Percentiles rank a stretch among this genome's conserved stretches.
These are phyloP conservation scores for Hymenoscyphus fructigenus DNA, from an alignment of 2,329 filamentous ascomycete species.

Conservation along the genomic window DNA sequence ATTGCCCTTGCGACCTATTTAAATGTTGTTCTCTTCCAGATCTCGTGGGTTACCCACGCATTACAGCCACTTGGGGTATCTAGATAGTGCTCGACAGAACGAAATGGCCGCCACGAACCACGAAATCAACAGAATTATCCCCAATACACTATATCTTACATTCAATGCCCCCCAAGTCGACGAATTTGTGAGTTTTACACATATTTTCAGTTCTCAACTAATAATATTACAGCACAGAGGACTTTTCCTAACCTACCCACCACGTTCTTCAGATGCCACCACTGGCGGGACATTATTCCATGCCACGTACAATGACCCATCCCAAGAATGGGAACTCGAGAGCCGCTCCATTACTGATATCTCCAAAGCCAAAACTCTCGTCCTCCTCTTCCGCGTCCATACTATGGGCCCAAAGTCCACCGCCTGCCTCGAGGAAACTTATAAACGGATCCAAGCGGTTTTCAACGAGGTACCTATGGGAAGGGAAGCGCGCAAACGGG, in stretches of 20 bases:
- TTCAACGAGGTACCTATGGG: constrained; percentile 26
- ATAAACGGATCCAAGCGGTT: constrained; percentile 16
- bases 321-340: constrained; percentile 20
- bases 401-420: constrained; percentile 14
- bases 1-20: neutral
- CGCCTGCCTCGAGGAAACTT: constrained; percentile 11
- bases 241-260: constrained; percentile 28
- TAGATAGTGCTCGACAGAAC: neutral
- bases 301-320: constrained; percentile 19
- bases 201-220: constrained; percentile 6
- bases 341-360: constrained; percentile 22
- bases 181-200: constrained; percentile 24
- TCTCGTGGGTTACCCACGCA: neutral
- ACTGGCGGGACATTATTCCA: constrained; percentile 28
- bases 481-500: constrained; percentile 15
- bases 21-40: constrained; percentile 10
- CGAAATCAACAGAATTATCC: constrained; percentile 22
- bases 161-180: constrained; percentile 31
- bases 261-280: constrained; percentile 11
- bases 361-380: constrained; percentile 23
- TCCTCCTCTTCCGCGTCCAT: constrained; percentile 24
- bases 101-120: constrained; percentile 3
- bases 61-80: constrained; percentile 1
- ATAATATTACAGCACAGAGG: constrained; percentile 26
- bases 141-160: constrained; percentile 29